Evolutionary conservation across 257 asterid species (phyloP).

Genomic region (Echium plantagineum): DNA sequence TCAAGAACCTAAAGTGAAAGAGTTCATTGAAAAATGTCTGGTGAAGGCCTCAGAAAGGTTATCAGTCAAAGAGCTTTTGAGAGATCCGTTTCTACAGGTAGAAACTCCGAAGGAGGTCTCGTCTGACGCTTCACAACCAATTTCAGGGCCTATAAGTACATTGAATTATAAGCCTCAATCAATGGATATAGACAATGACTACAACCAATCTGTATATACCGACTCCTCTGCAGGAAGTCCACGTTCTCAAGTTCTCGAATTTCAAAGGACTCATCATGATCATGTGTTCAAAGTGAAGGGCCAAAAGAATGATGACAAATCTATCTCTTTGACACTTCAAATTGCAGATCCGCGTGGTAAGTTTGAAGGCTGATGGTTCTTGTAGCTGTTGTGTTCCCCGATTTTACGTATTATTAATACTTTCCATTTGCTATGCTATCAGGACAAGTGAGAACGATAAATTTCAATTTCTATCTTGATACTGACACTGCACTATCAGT

Average conservation of each 20-base stretch:
- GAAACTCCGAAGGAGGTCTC: constrained; percentile 8
- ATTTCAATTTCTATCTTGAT: constrained; percentile 48
- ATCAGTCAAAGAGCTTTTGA: constrained; percentile 66
- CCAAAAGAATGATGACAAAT: constrained; percentile 35
- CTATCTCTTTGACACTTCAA: constrained; percentile 45
- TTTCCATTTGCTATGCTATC: constrained; percentile 10
- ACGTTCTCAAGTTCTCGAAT: constrained; percentile 29
- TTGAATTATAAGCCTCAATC: constrained; percentile 30
- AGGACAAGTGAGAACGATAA: constrained; percentile 45
- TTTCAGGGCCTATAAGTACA: constrained; percentile 28
- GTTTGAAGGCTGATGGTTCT: constrained; percentile 7
- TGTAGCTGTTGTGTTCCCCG: not conserved
- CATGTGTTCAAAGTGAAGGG: constrained; percentile 54
- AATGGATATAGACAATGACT: constrained; percentile 61
- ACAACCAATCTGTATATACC: constrained; percentile 25
- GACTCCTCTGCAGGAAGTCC: constrained; percentile 41
- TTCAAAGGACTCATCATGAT: constrained; percentile 35
- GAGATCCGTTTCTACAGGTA: constrained; percentile 46
- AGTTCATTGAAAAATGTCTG: constrained; percentile 62
- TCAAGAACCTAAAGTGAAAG: constrained; percentile 34
- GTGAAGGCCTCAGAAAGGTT: constrained; percentile 47
- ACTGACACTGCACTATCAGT: constrained; percentile 61
- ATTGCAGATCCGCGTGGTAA: constrained; percentile 43
- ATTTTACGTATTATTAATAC: not conserved
- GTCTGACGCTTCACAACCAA: not conserved